phyloP scores from a whole-genome alignment of 805 yeast species.

The Candida yuanshanica region DNA sequence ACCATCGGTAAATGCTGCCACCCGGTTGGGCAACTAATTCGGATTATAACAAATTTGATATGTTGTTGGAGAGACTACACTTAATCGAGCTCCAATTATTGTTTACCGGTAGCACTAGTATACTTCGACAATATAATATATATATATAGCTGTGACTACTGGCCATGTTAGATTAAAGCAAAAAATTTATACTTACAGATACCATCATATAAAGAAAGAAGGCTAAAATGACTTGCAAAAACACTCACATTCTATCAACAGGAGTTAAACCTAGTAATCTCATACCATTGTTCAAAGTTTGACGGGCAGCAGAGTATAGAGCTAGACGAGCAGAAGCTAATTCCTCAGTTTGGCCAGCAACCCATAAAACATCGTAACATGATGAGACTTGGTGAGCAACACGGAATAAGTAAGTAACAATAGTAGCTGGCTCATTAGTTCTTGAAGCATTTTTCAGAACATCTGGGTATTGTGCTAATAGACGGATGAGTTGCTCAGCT shows the following conservation, averaged over 20 bases:
- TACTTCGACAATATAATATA: too few relatives aligned
- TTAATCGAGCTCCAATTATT: too few relatives aligned
- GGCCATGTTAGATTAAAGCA: too few relatives aligned
- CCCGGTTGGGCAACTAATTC: too few relatives aligned
- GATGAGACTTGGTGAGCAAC: constrained; percentile 91
- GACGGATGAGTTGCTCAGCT: constrained; percentile 67
- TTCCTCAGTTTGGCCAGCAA: constrained; percentile 87
- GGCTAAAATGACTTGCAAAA: neutral
- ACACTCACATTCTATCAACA: constrained; percentile 88
- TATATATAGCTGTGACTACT: too few relatives aligned
- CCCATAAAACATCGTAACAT: constrained; percentile 96
- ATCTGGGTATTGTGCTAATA: constrained; percentile 88
- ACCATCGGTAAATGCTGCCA: too few relatives aligned
- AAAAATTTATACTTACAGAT: neutral
- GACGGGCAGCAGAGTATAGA: constrained; percentile 82
- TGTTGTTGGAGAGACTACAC: too few relatives aligned
- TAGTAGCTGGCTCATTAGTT: constrained; percentile 87
- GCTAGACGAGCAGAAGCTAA: constrained; percentile 90
- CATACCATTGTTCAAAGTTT: constrained; percentile 88
- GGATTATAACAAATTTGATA: too few relatives aligned
- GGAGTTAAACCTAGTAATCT: constrained; percentile 87
- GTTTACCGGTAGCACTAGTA: too few relatives aligned
- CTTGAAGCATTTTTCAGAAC: constrained; percentile 74
- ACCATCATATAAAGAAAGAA: neutral
- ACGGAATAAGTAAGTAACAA: constrained; percentile 89